Conservation (phyloP, 768 basidiomycete genomes). For the Boletus tomentosulus region DNA sequence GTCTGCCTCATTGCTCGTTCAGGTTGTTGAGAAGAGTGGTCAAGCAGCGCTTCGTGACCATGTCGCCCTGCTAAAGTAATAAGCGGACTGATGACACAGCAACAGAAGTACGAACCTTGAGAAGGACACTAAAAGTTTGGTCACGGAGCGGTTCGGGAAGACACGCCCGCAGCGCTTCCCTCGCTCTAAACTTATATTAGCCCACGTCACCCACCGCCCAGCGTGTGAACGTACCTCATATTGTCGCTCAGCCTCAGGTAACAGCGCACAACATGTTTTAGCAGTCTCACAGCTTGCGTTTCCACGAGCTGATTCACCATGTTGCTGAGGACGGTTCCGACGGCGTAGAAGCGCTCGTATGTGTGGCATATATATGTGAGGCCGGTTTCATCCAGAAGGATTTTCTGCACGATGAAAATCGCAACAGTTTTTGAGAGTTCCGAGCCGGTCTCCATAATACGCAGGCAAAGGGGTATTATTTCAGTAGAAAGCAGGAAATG, state of each 20-base stretch:
- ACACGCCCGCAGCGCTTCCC: slow-evolving; percentile 93
- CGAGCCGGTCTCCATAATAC: slow-evolving; percentile 99
- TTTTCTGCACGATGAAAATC: slow-evolving; percentile 99
- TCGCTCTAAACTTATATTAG: slow-evolving; percentile 54
- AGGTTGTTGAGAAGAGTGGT: slow-evolving; percentile 88
- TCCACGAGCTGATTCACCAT: slow-evolving; percentile 99
- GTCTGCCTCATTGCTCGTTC: slow-evolving; percentile 50
- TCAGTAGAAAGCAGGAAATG: slow-evolving; percentile 98
- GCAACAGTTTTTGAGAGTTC: slow-evolving; percentile 98
- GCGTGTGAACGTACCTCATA: slow-evolving; percentile 57
- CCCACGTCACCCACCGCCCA: slow-evolving; percentile 3
- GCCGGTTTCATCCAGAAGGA: slow-evolving; percentile 94
- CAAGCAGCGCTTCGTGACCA: slow-evolving; percentile 95
- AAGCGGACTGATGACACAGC: slow-evolving; percentile 4
- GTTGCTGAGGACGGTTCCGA: slow-evolving; percentile 95
- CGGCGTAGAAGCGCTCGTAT: slow-evolving; percentile 99
- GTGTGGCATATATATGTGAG: slow-evolving; percentile 99
- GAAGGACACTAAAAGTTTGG: slow-evolving; percentile 83
- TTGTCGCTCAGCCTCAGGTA: slow-evolving; percentile 96
- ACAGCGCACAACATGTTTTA: slow-evolving; percentile 98
- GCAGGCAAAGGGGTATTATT: slow-evolving; percentile 97
- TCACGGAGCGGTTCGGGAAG: slow-evolving; percentile 93
- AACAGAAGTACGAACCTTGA: slow-evolving; percentile 59
- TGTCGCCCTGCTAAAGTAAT: slow-evolving; percentile 66
- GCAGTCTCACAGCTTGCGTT: slow-evolving; percentile 90